A percentile compares a stretch with the other conserved stretches of the same genome.
Conservation (phyloP, 139 green algal genomes). For the Picochlorum sp. region DNA sequence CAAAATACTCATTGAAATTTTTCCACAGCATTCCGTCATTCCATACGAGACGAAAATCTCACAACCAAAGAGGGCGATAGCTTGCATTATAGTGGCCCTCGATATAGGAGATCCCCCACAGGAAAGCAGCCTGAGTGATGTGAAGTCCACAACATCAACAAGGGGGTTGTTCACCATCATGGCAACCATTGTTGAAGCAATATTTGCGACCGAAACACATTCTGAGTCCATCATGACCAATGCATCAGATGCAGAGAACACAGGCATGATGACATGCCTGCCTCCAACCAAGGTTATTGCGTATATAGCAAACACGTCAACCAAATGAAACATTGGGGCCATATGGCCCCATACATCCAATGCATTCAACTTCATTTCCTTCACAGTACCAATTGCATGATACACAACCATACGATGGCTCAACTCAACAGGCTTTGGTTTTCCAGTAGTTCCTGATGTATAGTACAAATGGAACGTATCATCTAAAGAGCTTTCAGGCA, state of each 20-base stretch:
- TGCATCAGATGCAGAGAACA: slow-evolving; percentile 47
- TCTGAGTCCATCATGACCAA: slow-evolving; percentile 77
- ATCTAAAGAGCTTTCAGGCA: slow-evolving; percentile 15
- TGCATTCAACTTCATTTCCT: slow-evolving; percentile 65
- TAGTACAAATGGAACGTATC: slow-evolving; percentile 75
- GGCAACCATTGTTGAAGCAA: slow-evolving; percentile 83
- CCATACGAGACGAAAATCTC: slow-evolving; percentile 84
- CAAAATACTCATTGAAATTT: slow-evolving; percentile 86
- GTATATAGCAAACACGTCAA: slow-evolving; percentile 88
- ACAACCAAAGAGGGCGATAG: slow-evolving; percentile 61
- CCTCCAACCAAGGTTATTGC: slow-evolving; percentile 72
- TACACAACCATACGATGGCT: slow-evolving; percentile 48
- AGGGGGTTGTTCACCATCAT: slow-evolving; percentile 68
- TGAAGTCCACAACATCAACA: slow-evolving; percentile 50
- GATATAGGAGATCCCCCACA: slow-evolving; percentile 75
- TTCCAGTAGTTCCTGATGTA: slow-evolving; percentile 57
- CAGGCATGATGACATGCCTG: slow-evolving; percentile 61
- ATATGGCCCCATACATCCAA: slow-evolving; percentile 78
- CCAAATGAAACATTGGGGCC: slow-evolving; percentile 90
- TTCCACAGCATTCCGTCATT: slow-evolving; percentile 93
- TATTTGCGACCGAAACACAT: slow-evolving; percentile 63
- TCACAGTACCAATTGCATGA: slow-evolving; percentile 67
- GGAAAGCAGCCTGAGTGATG: slow-evolving; percentile 64
- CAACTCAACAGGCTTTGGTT: slow-evolving; percentile 55
- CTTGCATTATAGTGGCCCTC: slow-evolving; percentile 34